Evolutionary conservation across 495 filamentous ascomycete genomes (phyloP), one percentile per base, ranked within the genome.

Genomic region (Penicillium coffeae): DNA sequence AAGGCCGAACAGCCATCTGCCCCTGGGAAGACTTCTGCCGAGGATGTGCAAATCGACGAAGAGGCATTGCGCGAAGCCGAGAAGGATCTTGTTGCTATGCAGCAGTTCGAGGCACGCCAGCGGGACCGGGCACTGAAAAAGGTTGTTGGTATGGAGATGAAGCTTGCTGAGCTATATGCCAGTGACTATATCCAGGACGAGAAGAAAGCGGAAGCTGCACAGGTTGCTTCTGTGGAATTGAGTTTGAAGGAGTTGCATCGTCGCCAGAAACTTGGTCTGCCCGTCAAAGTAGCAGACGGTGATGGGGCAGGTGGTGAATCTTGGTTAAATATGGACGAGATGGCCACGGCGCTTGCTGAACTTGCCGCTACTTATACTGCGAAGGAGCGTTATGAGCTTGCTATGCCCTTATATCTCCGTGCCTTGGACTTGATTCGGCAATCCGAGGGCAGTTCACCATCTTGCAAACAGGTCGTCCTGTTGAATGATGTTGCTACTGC

Each of bases 371-470:
- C 80, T 52, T 96, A 95, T 67, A 78, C 82, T 49, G 69, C 70
- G 37, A 81, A 81, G 55, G 72, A 83, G 42, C 78, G 84, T 49
- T 78, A 86, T 52, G 87, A 88, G 48, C 82, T 96, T 7, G 87
- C 93, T 13, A 77, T 88, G 21, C 91, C 92, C n/a, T 72, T 97
- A 30, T 95, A 88, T 62, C 76, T 97, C 52, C 90, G 91, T 52
- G 87, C 90, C 2, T 70, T 96, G 34, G 70, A 81, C 21, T 60
- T 92, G 19, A 56, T 78, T 43, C 62, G 58, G 2, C 44, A 38
- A 2, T 65, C 63, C 2, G 72, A 76, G 39, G 70, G 66, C 10
- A 63, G 75, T 10, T 58, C 60, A 1, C 73, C 70, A n/a, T 70
- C 69, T 25, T 94, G 88, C 58, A 82, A 87, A 66, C 80, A 85